Conservation (phyloP, 306 rosid genomes). For the Vachellia collinsii region DNA sequence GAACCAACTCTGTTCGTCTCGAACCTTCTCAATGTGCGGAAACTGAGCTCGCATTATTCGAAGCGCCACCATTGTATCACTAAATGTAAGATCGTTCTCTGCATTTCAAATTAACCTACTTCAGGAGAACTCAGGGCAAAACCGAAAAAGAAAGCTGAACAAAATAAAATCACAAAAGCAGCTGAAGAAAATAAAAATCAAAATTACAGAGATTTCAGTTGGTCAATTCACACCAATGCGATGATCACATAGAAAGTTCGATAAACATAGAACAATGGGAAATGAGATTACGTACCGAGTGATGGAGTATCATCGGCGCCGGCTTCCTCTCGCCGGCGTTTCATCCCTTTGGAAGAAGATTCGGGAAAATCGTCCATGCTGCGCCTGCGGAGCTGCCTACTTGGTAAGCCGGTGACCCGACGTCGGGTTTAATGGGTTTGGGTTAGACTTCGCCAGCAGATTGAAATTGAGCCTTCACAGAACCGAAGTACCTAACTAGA, state of each 20-base stretch:
- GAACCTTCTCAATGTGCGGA: conserved; percentile 65
- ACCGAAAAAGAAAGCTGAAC: not conserved
- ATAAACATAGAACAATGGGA: not conserved
- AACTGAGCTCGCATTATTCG: conserved; percentile 95
- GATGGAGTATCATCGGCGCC: conserved; percentile 30
- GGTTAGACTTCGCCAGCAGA: not conserved
- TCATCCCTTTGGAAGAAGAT: conserved; percentile 50
- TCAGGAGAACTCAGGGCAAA: not conserved
- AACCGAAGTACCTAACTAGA: too few species aligned
- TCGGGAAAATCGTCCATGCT: conserved; percentile 47
- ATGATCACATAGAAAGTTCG: not conserved
- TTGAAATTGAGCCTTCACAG: not conserved
- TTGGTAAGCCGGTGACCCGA: not conserved
- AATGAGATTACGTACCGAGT: conserved; percentile 34
- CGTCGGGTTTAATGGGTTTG: not conserved
- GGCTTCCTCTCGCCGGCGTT: conserved; percentile 48
- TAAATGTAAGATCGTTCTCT: conserved; percentile 77
- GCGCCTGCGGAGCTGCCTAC: not conserved
- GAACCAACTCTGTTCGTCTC: not conserved
- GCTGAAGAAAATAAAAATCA: not conserved
- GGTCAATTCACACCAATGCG: not conserved
- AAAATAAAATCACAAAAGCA: not conserved
- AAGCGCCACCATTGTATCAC: conserved; percentile 86
- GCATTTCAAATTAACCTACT: conserved; percentile 27
- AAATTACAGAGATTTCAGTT: not conserved